Evolutionary conservation across 495 filamentous ascomycete genomes (phyloP).

Genomic region (Rhypophila decipiens): DNA sequence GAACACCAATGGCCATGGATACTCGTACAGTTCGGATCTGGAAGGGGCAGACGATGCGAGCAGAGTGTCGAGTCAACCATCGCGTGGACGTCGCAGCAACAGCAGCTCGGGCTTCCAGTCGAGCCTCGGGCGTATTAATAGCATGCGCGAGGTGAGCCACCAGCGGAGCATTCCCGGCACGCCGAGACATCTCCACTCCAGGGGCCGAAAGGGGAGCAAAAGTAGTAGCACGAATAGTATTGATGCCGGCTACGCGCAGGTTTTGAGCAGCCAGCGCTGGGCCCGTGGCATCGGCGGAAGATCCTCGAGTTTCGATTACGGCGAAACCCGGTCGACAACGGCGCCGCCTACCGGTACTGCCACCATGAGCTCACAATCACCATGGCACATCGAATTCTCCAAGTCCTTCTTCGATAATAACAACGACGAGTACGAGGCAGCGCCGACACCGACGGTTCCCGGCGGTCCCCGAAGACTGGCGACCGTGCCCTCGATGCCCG

Average conservation of each 20-base stretch:
- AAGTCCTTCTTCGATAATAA: conserved; percentile 39
- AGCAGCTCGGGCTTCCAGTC: conserved; percentile 70
- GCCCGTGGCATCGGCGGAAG: conserved; percentile 52
- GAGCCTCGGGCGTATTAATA: conserved; percentile 57
- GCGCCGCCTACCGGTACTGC: conserved; percentile 13
- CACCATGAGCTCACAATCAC: conserved; percentile 10
- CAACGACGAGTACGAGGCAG: conserved; percentile 64
- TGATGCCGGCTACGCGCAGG: conserved; percentile 56
- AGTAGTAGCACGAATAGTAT: conserved; percentile 63
- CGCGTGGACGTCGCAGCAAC: conserved; percentile 67
- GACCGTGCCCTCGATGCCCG: conserved; percentile 38
- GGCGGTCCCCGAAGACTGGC: conserved; percentile 60
- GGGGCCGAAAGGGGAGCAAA: conserved; percentile 62
- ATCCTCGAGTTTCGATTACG: conserved; percentile 75
- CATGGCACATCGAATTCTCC: conserved; percentile 40
- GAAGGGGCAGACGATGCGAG: conserved; percentile 59
- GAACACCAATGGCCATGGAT: conserved; percentile 51
- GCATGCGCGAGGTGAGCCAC: conserved; percentile 42
- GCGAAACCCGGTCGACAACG: conserved; percentile 23
- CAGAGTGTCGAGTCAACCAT: conserved; percentile 44
- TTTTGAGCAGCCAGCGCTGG: conserved; percentile 49
- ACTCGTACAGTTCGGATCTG: conserved; percentile 68
- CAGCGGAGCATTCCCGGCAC: conserved; percentile 30
- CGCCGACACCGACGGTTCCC: conserved; percentile 82
- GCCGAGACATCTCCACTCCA: conserved; percentile 33